phyloP scores from a whole-genome alignment of 2,329 filamentous ascomycete genomes.

The Ophiostoma piceae region DNA sequence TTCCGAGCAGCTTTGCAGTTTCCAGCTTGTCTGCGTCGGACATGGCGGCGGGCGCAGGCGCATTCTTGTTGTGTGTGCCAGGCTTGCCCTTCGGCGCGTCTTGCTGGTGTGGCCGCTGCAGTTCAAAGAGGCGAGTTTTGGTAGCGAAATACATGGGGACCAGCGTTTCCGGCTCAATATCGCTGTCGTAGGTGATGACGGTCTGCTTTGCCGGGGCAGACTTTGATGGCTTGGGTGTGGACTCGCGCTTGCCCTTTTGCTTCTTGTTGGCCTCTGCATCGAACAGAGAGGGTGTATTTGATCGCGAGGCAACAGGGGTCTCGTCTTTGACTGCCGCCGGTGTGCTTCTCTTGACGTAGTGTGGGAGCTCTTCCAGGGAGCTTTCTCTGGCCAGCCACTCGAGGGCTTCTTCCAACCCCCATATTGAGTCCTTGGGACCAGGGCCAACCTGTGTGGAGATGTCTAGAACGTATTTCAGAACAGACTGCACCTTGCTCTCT shows the following conservation, averaged over 20 bases:
- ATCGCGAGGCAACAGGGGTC: conserved; percentile 46
- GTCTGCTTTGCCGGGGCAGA: conserved; percentile 40
- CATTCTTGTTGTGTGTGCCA: background rate
- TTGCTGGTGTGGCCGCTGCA: conserved; percentile 51
- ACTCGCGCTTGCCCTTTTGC: conserved; percentile 35
- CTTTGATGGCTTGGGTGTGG: conserved; percentile 28
- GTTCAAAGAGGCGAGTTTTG: conserved; percentile 61
- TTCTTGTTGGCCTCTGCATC: conserved; percentile 35
- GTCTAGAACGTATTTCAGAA: conserved; percentile 60
- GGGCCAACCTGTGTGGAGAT: conserved; percentile 58
- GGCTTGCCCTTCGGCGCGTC: conserved; percentile 37
- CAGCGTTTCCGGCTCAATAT: conserved; percentile 69
- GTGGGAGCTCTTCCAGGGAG: conserved; percentile 60
- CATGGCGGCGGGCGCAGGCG: background rate
- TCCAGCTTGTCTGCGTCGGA: conserved; percentile 40
- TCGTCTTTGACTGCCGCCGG: background rate
- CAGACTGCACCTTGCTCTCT: conserved; percentile 55
- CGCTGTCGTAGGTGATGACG: conserved; percentile 55
- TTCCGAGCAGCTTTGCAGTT: conserved; percentile 63
- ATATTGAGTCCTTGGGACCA: conserved; percentile 60
- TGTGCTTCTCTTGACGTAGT: conserved; percentile 54
- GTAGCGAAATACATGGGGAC: conserved; percentile 71
- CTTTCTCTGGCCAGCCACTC: conserved; percentile 87
- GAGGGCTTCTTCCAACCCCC: conserved; percentile 81
- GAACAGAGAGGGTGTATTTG: conserved; percentile 44